phyloP scores from a whole-genome alignment of 2,329 filamentous ascomycete species.

The Colletotrichum tamarilloi region DNA sequence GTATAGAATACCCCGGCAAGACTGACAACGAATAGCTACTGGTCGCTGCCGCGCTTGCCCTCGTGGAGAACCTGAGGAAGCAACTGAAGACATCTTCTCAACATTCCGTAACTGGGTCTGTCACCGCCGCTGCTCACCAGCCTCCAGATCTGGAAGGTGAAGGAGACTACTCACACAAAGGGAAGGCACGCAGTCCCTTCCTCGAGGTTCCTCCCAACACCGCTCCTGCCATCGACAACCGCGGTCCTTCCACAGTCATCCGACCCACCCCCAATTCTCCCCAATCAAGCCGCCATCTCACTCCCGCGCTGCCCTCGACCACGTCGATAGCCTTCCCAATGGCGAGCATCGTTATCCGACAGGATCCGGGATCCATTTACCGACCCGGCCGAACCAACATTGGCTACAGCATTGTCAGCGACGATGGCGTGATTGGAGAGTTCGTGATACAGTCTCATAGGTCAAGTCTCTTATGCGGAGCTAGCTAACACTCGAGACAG shows the following conservation, averaged over 20 bases:
- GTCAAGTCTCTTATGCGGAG: not conserved
- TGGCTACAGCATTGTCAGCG: not conserved
- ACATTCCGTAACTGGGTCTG: too few relatives aligned
- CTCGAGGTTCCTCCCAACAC: not conserved
- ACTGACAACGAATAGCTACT: too few relatives aligned
- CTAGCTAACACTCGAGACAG: not conserved
- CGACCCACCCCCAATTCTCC: not conserved
- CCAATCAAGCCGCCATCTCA: not conserved
- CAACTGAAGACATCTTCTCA: too few relatives aligned
- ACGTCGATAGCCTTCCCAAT: not conserved
- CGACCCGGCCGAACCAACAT: not conserved
- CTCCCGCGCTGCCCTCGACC: not conserved
- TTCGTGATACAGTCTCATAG: not conserved
- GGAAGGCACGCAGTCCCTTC: not conserved
- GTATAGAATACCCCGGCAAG: too few relatives aligned
- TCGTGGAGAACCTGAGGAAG: too few relatives aligned
- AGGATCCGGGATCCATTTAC: conserved; percentile 1
- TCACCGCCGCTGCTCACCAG: too few relatives aligned
- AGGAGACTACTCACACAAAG: not conserved
- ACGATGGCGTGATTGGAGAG: not conserved
- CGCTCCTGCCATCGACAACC: not conserved
- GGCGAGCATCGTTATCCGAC: not conserved
- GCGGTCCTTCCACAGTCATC: not conserved
- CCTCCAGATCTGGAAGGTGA: not conserved
- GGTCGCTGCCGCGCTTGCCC: too few relatives aligned